A percentile compares a stretch with the other conserved stretches of the same genome.
phyloP scores from a whole-genome alignment of 2,329 filamentous ascomycete genomes.

The Zymoseptoria brevis region DNA sequence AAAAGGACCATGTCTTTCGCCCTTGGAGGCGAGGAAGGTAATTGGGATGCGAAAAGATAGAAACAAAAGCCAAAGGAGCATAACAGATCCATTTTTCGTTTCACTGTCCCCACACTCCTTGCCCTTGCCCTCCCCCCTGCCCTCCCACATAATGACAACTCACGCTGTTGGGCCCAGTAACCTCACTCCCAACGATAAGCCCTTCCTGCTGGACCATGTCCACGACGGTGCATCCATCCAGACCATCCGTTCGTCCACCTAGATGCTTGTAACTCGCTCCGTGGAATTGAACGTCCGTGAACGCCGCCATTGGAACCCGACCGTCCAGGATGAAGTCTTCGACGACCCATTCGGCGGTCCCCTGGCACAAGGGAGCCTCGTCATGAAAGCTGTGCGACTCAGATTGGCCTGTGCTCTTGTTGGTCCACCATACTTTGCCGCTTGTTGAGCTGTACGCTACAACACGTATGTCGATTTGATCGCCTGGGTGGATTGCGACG shows the following conservation, averaged over 20 bases:
- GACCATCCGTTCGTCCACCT: conserved; percentile 22
- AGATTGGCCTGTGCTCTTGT: conserved; percentile 44
- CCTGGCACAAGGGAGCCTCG: conserved; percentile 43
- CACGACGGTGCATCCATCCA: conserved; percentile 34
- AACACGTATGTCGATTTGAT: conserved; percentile 37
- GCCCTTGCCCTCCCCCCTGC: not conserved
- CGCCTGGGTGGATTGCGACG: conserved; percentile 39
- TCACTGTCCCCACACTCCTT: not conserved
- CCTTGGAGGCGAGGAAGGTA: not conserved
- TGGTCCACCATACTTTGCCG: conserved; percentile 43
- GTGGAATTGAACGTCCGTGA: conserved; percentile 42
- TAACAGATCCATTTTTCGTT: not conserved
- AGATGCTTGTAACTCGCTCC: conserved; percentile 20
- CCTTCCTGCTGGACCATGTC: conserved; percentile 39
- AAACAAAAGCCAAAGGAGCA: not conserved
- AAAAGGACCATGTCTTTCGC: not conserved
- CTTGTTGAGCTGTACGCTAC: conserved; percentile 35
- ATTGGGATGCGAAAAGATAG: not conserved
- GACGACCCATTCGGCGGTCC: conserved; percentile 58
- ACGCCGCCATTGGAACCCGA: conserved; percentile 38
- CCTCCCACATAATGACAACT: not conserved
- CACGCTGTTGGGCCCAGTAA: not conserved
- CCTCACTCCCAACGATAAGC: conserved; percentile 8
- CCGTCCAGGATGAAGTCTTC: conserved; percentile 42
- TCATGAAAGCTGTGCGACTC: conserved; percentile 46